Base-by-base conservation (phyloP, 2,329 filamentous ascomycete genomes). In the Nemania sp. region DNA sequence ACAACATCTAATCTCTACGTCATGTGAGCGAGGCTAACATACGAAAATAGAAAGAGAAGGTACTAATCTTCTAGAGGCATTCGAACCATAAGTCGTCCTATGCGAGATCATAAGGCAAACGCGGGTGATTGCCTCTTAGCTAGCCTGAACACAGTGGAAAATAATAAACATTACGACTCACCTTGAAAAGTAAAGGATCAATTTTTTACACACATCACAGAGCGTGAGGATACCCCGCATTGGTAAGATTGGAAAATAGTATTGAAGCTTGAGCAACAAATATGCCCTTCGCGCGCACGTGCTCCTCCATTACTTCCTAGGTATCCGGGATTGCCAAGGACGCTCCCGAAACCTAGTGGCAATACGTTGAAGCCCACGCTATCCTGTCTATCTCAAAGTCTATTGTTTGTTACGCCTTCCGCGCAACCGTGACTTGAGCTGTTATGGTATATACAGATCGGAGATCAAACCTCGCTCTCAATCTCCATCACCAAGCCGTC, bases 401-500 rank as follows among this genome's bases (percentile, higher is more conserved):
- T 74, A 67, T 76, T 75, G 70, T 76, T 74, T 70, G 72, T 73
- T 64, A 72, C 70, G 54, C 57, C 63, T 59, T 72, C 67, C 70
- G 62, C 69, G 58, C 61, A 64, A 47, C 67, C 67, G 62, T 68
- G 63, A 70, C 69, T 60, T 64, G 62, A 72, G 64, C 56, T 70
- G 57, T 65, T 55, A 62, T 73, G 70, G 70, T 77, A 77, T 77
- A 74, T 77, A 77, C 74, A 77, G 73, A 71, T 71, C 67, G 65
- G 66, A 67, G 43, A 57, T 60, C 61, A 67, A 32, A 60, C 67
- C 55, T 67, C 54, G 54, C 56, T 55, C 72, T 69, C 67, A 58
- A 67, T 67, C 45, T 67, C 65, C 73, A 74, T 74, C 73, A 70
- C 69, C 53, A 67, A 56, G 57, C 38, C 56, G 32, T 63, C 55